phyloP scores from a whole-genome alignment of 371 early-diverging fungal species.

The Parasitella parasitica region DNA sequence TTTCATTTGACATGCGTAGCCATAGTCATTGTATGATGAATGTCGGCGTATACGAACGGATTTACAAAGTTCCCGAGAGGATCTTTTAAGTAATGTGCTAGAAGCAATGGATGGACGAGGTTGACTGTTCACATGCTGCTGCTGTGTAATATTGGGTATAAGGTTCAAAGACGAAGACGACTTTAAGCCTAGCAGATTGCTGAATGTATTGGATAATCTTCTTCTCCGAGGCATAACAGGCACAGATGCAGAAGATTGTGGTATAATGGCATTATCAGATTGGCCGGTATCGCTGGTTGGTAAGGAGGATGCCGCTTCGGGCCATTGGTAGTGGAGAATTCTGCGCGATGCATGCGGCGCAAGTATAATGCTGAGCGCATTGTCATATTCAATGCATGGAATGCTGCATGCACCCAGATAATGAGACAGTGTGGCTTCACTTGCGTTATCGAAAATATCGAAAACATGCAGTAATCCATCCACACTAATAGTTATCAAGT shows the following conservation, averaged over 20 bases:
- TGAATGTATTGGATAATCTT: conserved; percentile 18
- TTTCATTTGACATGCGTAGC: conserved; percentile 43
- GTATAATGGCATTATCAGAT: background rate
- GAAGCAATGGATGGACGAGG: background rate
- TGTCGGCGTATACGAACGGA: conserved; percentile 28
- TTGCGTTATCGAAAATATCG: conserved; percentile 29
- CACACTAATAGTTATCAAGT: conserved; percentile 38
- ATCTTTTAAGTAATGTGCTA: background rate
- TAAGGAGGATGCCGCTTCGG: background rate
- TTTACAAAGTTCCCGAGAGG: conserved; percentile 14
- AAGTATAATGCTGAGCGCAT: conserved; percentile 31
- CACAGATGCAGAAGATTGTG: background rate
- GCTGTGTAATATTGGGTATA: background rate
- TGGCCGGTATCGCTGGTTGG: background rate
- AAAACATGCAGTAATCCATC: conserved; percentile 38
- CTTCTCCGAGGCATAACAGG: background rate
- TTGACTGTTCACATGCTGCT: background rate
- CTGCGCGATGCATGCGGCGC: conserved; percentile 39
- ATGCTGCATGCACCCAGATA: conserved; percentile 36
- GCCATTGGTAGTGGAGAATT: conserved; percentile 43
- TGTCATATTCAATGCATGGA: conserved; percentile 44
- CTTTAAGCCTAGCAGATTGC: conserved; percentile 6
- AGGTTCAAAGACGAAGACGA: background rate
- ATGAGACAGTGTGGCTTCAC: conserved; percentile 13
- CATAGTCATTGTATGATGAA: conserved; percentile 48